phyloP scores from a whole-genome alignment of 495 filamentous ascomycete genomes.

The Pyrenula massariospora region DNA sequence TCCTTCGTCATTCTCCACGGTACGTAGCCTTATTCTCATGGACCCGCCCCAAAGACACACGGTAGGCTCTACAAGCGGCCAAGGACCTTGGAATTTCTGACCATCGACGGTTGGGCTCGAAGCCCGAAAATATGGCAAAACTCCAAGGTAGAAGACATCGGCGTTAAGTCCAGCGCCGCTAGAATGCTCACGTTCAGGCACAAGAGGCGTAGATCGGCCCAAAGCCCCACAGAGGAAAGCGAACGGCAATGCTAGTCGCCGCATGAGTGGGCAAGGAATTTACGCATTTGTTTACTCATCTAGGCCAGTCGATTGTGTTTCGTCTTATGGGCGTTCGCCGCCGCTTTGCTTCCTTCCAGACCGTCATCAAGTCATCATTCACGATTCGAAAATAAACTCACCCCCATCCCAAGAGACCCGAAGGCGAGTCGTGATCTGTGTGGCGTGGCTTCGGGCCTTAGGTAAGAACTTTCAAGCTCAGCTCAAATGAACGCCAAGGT shows the following conservation, averaged over 20 bases:
- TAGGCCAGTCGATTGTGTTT: neutral
- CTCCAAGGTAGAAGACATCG: too few relatives aligned
- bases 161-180: too few relatives aligned
- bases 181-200: neutral
- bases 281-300: neutral
- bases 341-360: neutral
- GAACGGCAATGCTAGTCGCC: neutral
- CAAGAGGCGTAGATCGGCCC: neutral
- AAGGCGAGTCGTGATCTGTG: neutral
- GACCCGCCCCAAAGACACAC: too few relatives aligned
- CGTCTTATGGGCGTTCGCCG: neutral
- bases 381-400: too few relatives aligned
- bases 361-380: neutral
- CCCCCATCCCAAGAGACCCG: too few relatives aligned
- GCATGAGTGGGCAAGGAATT: neutral
- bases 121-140: too few relatives aligned
- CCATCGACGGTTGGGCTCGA: too few relatives aligned
- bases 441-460: neutral
- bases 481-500: neutral
- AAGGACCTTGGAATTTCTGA: too few relatives aligned
- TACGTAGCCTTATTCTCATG: too few relatives aligned
- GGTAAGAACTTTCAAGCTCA: neutral
- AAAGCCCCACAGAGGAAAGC: neutral
- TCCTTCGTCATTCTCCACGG: neutral
- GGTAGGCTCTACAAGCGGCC: too few relatives aligned